These are phyloP conservation scores for Melanogaster broomeanus DNA, from an alignment of 768 basidiomycete species.

Conservation along the genomic window DNA sequence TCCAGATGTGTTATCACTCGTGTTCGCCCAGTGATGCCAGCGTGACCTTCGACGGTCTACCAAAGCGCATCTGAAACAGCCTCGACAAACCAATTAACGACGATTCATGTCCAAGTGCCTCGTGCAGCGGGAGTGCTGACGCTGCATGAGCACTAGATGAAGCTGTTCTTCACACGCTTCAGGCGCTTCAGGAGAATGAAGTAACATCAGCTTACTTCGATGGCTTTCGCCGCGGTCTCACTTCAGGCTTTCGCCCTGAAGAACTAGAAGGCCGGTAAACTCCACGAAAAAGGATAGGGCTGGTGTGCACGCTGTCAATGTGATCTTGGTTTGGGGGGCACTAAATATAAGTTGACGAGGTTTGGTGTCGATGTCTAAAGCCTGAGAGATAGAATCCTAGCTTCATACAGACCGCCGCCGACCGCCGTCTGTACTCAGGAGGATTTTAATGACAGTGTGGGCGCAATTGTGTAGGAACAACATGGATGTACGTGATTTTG, in stretches of 20 bases:
- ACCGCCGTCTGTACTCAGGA: slow-evolving; percentile 7
- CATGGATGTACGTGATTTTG: slow-evolving; percentile 29
- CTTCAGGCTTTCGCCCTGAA: slow-evolving; percentile 2
- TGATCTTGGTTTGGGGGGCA: slow-evolving; percentile 5
- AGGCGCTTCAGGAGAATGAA: slow-evolving; percentile 7
- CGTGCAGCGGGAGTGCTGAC: not conserved
- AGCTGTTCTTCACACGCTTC: slow-evolving; percentile 12
- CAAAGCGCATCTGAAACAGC: not conserved
- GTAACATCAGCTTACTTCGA: slow-evolving; percentile 10
- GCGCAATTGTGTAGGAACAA: slow-evolving; percentile 4
- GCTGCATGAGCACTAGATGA: not conserved
- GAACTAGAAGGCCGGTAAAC: slow-evolving; percentile 10
- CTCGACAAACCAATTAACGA: not conserved
- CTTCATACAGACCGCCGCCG: slow-evolving; percentile 11
- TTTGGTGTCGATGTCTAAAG: slow-evolving; percentile 16
- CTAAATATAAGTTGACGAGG: slow-evolving; percentile 9
- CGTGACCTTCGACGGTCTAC: slow-evolving; percentile 8
- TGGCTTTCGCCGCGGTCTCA: slow-evolving; percentile 12
- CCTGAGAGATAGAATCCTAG: slow-evolving; percentile 25
- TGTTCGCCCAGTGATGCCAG: slow-evolving; percentile 6
- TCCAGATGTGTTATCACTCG: slow-evolving; percentile 7
- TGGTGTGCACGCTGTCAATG: slow-evolving; percentile 28
- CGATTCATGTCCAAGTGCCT: not conserved
- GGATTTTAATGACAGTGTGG: slow-evolving; percentile 16
- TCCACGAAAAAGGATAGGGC: slow-evolving; percentile 11